Evolutionary conservation across 495 filamentous ascomycete genomes (phyloP), one percentile per base, ranked within the genome.

Genomic region (Parmelia sp.): DNA sequence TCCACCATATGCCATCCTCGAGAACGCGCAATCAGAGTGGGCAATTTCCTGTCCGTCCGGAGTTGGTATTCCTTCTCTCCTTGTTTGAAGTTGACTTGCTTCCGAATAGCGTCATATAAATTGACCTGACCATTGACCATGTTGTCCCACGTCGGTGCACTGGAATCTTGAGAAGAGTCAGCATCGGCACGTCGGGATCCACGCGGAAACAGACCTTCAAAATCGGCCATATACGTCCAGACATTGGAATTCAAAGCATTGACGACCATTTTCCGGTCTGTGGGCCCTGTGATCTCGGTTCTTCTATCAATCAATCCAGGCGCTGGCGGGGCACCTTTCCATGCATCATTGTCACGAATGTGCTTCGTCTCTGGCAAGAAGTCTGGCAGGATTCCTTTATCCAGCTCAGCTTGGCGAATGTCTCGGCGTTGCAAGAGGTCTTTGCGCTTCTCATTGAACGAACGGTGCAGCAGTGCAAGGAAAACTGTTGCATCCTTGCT

Each of bases 181-280:
- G 64, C 45, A 10, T 31, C 25, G 12, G 29, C 25, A 31, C 36
- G 37, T 45, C 44, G 31, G 40, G 6, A 19, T 58, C 1, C 21
- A 60, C 39, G 17, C 29, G 60, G 65, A 37, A 25, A 73, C 78
- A 58, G 74, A 92, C 91, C 92, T 79, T 99, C 94, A 63, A 99
- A 94, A 79, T 99, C 94, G 35, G 94, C 95, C 94, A 99, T 99
- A 74, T 99, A 99, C 36, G 94, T 97, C 91, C 90, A 99, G 25
- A 97, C 95, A 72, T 97, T 85, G 44, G 93, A 88, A 76, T 99
- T 99, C 74, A 99, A 71, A 9, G 94, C 94, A 77, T 99, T 99
- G 62, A 99, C 90, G 45, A 99, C 91, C 94, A 99, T 99, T 85
- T 97, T 99, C 65, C 95, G 84, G 77, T 97, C 94, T 5, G 94